Conservation (phyloP, 179 eudicot species). For the Silene noctiflora region DNA sequence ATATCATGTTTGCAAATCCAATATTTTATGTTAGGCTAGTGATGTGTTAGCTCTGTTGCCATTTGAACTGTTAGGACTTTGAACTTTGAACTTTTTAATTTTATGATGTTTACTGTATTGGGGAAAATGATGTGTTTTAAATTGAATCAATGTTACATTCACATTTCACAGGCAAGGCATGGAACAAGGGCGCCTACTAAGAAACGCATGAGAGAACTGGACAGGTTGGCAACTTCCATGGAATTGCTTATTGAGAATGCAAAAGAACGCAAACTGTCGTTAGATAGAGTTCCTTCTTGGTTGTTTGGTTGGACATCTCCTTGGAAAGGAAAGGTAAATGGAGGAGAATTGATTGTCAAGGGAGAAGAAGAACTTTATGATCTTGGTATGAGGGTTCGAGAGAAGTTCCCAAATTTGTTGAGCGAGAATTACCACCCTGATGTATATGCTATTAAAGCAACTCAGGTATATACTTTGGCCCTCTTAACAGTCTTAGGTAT, state of each 20-base stretch:
- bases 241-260: constrained; percentile 53
- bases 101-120: too few species aligned
- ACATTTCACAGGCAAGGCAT: constrained; percentile 68
- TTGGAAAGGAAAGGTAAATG: constrained; percentile 76
- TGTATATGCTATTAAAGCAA: constrained; percentile 73
- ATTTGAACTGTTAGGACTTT: neutral
- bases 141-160: constrained; percentile 1
- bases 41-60: constrained; percentile 4
- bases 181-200: constrained; percentile 97
- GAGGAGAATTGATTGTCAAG: constrained; percentile 69
- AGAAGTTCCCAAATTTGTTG: constrained; percentile 59
- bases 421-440: constrained; percentile 73
- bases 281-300: constrained; percentile 74
- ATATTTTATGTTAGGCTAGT: neutral
- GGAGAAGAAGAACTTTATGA: constrained; percentile 88
- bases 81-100: too few species aligned
- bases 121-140: neutral
- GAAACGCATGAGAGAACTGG: constrained; percentile 63
- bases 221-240: constrained; percentile 49
- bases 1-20: neutral
- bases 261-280: constrained; percentile 48
- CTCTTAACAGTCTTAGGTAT: neutral
- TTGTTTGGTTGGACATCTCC: constrained; percentile 81
- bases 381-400: constrained; percentile 70
- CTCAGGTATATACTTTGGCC: constrained; percentile 38